These are phyloP conservation scores for Kluyveromyces starmeri DNA, from an alignment of 805 yeast genomes.

Conservation along the genomic window DNA sequence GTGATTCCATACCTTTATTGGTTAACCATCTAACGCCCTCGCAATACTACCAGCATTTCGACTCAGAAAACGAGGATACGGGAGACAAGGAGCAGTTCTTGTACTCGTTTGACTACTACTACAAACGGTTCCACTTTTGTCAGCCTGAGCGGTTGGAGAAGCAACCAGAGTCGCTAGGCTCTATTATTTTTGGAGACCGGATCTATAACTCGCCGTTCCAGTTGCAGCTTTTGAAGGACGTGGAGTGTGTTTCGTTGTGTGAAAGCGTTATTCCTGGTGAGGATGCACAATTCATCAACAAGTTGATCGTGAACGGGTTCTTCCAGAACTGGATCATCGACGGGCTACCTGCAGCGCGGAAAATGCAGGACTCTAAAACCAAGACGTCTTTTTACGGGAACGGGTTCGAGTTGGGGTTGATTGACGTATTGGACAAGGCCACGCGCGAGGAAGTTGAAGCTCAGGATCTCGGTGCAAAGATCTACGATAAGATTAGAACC, in stretches of 20 bases:
- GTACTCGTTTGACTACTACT: slow-evolving; percentile 77
- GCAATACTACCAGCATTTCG: slow-evolving; percentile 35
- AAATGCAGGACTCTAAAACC: slow-evolving; percentile 48
- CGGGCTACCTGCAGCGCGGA: slow-evolving; percentile 85
- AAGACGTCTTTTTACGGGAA: slow-evolving; percentile 58
- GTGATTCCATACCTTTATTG: slow-evolving; percentile 63
- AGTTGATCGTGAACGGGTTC: slow-evolving; percentile 74
- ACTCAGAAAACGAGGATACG: slow-evolving; percentile 30
- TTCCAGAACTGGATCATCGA: slow-evolving; percentile 89
- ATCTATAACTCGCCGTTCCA: slow-evolving; percentile 88
- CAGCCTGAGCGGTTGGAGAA: slow-evolving; percentile 45
- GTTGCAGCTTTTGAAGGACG: slow-evolving; percentile 65
- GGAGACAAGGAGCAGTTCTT: slow-evolving; percentile 43
- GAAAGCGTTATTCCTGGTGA: slow-evolving; percentile 44
- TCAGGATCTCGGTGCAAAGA: slow-evolving; percentile 12
- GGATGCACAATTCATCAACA: slow-evolving; percentile 68
- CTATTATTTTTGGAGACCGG: slow-evolving; percentile 91
- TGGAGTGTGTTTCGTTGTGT: slow-evolving; percentile 64
- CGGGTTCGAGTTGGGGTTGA: slow-evolving; percentile 73
- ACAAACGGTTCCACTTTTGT: slow-evolving; percentile 78
- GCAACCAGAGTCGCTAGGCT: slow-evolving; percentile 85
- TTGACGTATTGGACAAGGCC: slow-evolving; percentile 35
- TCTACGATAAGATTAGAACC: slow-evolving; percentile 21
- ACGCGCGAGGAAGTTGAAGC: slow-evolving; percentile 8
- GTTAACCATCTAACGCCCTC: slow-evolving; percentile 91